These are phyloP conservation scores for Ceratobasidium sp. DNA, from an alignment of 1,284 basidiomycete genomes.

Conservation along the genomic window DNA sequence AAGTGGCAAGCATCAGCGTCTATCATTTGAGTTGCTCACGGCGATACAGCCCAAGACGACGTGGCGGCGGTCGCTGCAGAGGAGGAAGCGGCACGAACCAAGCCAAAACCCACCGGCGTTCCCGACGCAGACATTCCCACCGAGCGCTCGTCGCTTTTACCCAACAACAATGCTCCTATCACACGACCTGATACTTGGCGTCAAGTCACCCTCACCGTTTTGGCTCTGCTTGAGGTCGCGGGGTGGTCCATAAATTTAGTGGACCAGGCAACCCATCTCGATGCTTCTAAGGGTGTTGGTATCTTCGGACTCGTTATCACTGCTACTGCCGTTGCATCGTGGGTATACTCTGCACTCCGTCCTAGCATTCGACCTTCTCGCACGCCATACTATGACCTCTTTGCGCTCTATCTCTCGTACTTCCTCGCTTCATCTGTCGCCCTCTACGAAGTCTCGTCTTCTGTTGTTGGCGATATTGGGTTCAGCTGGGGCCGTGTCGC, in stretches of 20 bases:
- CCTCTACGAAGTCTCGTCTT: conserved; percentile 31
- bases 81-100: conserved; percentile 24
- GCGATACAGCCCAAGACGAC: conserved; percentile 28
- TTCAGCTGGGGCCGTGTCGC: conserved; percentile 4
- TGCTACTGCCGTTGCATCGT: conserved; percentile 30
- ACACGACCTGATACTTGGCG: conserved; percentile 40
- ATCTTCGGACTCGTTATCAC: conserved; percentile 13
- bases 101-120: conserved; percentile 25
- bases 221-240: conserved; percentile 18
- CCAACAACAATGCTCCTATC: conserved; percentile 3
- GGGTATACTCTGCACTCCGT: conserved; percentile 41
- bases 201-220: conserved; percentile 22
- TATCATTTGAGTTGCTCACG: conserved; percentile 32
- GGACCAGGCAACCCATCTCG: neutral
- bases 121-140: conserved; percentile 41
- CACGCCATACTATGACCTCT: conserved; percentile 43
- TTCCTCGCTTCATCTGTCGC: conserved; percentile 34
- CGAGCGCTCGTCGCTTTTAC: conserved; percentile 36
- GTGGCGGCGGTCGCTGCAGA: conserved; percentile 37
- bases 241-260: conserved; percentile 21
- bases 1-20: neutral
- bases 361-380: conserved; percentile 34
- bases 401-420: conserved; percentile 30
- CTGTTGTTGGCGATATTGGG: neutral
- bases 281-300: conserved; percentile 12